A percentile compares a stretch with the other conserved stretches of the same genome.
These are phyloP conservation scores for Clitocybe nebularis DNA, from an alignment of 1,284 basidiomycete species.

Conservation along the genomic window DNA sequence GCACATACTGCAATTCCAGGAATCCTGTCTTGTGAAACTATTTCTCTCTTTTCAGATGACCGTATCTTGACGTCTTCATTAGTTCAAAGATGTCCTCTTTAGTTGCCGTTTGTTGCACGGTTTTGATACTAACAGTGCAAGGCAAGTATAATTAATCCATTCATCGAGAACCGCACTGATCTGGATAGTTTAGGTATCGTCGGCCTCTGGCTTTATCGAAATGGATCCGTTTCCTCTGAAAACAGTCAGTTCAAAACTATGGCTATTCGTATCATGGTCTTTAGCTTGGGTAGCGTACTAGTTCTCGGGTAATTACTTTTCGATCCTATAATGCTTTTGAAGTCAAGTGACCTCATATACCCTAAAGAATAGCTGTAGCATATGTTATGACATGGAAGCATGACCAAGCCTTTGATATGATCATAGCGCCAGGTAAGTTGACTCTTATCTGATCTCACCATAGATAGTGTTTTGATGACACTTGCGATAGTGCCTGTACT, in stretches of 20 bases:
- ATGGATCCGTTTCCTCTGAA: constrained; percentile 17
- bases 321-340: background rate
- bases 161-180: too few relatives aligned
- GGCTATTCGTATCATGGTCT: constrained; percentile 25
- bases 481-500: constrained; percentile 26
- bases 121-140: constrained; percentile 13
- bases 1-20: constrained; percentile 17
- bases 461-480: background rate
- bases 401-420: constrained; percentile 20
- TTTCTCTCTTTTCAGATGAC: background rate
- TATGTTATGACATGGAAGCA: constrained; percentile 17
- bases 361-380: constrained; percentile 15
- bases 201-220: constrained; percentile 17
- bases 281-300: constrained; percentile 22
- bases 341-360: background rate
- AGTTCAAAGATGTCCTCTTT: constrained; percentile 19
- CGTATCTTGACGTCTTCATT: background rate
- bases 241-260: constrained; percentile 22
- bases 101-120: constrained; percentile 14
- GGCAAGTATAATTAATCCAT: constrained; percentile 2
- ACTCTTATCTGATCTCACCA: background rate
- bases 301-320: constrained; percentile 18
- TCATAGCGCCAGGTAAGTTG: constrained; percentile 23
- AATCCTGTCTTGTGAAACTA: constrained; percentile 11
- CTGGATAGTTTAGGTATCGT: constrained; percentile 15